Evolutionary conservation across 768 basidiomycete species (phyloP).

Genomic region (Kwoniella mangroviensis): DNA sequence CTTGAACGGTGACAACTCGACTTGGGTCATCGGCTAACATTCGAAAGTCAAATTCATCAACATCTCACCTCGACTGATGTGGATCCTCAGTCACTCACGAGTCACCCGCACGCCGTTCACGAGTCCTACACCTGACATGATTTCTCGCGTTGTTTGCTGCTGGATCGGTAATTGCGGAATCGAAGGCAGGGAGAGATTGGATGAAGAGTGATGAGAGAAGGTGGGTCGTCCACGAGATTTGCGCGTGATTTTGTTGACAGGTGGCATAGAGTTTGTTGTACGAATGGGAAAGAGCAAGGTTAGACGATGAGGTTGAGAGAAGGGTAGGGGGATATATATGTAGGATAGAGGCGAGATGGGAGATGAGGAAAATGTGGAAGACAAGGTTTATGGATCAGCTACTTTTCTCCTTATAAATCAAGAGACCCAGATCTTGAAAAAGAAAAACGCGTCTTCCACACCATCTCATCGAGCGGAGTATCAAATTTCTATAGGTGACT

Average conservation of each 20-base stretch:
- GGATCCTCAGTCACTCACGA: slow-evolving; percentile 40
- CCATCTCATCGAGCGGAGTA: background rate
- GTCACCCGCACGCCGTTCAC: slow-evolving; percentile 57
- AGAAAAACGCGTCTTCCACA: background rate
- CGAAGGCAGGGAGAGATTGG: background rate
- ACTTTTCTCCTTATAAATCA: background rate
- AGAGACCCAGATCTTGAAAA: background rate
- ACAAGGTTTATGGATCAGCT: background rate
- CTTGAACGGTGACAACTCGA: slow-evolving; percentile 92
- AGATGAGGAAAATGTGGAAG: background rate
- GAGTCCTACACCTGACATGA: slow-evolving; percentile 50
- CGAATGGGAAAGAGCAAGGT: background rate
- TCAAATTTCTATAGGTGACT: background rate
- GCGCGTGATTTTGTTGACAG: slow-evolving; percentile 8
- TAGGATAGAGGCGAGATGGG: background rate
- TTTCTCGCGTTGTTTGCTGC: slow-evolving; percentile 7
- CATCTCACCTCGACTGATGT: background rate
- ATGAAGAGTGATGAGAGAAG: slow-evolving; percentile 1
- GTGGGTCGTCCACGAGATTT: slow-evolving; percentile 4
- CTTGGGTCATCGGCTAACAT: slow-evolving; percentile 79
- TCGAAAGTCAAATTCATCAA: background rate
- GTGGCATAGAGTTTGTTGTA: background rate
- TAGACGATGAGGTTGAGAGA: background rate
- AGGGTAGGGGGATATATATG: background rate
- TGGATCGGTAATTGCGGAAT: background rate